Percentiles rank a stretch among this genome's conserved stretches.
These are phyloP conservation scores for Wickerhamiella pararugosa DNA, from an alignment of 1,139 yeast genomes.

Conservation along the genomic window DNA sequence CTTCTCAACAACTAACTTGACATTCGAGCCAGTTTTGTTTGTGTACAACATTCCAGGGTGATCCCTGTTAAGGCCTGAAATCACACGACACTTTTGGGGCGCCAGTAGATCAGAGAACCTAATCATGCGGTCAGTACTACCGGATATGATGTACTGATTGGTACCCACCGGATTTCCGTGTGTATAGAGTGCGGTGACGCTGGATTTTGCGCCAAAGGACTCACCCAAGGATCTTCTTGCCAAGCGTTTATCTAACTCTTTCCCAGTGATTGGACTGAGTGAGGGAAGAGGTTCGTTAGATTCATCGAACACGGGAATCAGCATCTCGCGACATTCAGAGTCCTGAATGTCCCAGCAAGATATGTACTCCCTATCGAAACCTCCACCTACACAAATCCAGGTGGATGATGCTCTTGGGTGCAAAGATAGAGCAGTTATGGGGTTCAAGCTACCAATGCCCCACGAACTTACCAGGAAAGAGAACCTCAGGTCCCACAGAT, in stretches of 20 bases:
- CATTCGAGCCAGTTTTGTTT: slow-evolving; percentile 15
- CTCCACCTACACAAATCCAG: slow-evolving; percentile 48
- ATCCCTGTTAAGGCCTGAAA: slow-evolving; percentile 13
- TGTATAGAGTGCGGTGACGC: slow-evolving; percentile 18
- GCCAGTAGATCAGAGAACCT: slow-evolving; percentile 35
- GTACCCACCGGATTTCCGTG: slow-evolving; percentile 18
- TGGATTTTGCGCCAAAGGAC: slow-evolving; percentile 8
- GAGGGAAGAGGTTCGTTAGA: slow-evolving; percentile 16
- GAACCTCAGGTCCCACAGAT: slow-evolving; percentile 74
- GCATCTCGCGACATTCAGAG: slow-evolving; percentile 44
- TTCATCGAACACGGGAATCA: slow-evolving; percentile 16
- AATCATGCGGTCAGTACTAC: slow-evolving; percentile 30
- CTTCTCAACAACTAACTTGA: slow-evolving; percentile 12
- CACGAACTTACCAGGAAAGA: slow-evolving; percentile 44
- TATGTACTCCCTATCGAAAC: slow-evolving; percentile 43
- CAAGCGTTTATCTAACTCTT: slow-evolving; percentile 8
- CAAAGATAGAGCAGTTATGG: slow-evolving; percentile 33
- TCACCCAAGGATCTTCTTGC: slow-evolving; percentile 12
- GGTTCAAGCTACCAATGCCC: slow-evolving; percentile 35
- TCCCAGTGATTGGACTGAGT: slow-evolving; percentile 8
- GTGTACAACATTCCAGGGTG: slow-evolving; percentile 12
- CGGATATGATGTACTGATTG: slow-evolving; percentile 22
- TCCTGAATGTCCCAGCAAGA: slow-evolving; percentile 67
- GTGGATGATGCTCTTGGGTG: slow-evolving; percentile 31
- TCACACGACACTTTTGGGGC: slow-evolving; percentile 28